A percentile compares a stretch with the other conserved stretches of the same genome.
Evolutionary conservation across 495 filamentous ascomycete genomes (phyloP).

Genomic region (Pyronema omphalodes): DNA sequence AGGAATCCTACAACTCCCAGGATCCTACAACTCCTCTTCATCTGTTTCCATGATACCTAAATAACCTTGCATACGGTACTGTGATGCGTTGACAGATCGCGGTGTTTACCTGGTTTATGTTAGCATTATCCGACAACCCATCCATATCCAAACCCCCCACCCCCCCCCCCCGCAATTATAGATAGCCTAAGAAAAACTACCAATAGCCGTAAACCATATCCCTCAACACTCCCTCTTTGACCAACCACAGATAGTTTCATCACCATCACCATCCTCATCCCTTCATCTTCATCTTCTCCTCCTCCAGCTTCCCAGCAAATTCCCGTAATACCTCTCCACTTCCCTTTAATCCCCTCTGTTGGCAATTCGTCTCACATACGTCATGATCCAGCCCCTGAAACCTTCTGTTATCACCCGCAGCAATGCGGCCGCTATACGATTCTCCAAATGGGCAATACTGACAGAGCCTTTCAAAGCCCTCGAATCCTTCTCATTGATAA

Average conservation of each 20-base stretch:
- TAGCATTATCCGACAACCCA: slow-evolving; percentile 15
- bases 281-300: slow-evolving; percentile 32
- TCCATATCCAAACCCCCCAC: too few relatives aligned
- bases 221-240: slow-evolving; percentile 65
- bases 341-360: slow-evolving; percentile 64
- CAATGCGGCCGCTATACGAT: slow-evolving; percentile 74
- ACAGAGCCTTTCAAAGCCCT: slow-evolving; percentile 84
- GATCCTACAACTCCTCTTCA: slow-evolving; percentile 13
- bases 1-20: too few relatives aligned
- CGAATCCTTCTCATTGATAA: slow-evolving; percentile 67
- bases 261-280: slow-evolving; percentile 30
- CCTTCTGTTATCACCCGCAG: slow-evolving; percentile 74
- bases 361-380: slow-evolving; percentile 91
- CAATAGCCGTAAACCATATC: slow-evolving; percentile 82
- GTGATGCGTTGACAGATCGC: slow-evolving; percentile 75
- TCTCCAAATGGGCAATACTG: slow-evolving; percentile 88
- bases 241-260: slow-evolving; percentile 72
- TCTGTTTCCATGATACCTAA: slow-evolving; percentile 39
- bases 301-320: slow-evolving; percentile 46
- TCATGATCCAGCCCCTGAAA: slow-evolving; percentile 75
- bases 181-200: slow-evolving; percentile 35
- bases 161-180: too few relatives aligned
- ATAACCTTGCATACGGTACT: slow-evolving; percentile 66
- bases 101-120: slow-evolving; percentile 59
- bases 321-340: slow-evolving; percentile 85